Base-by-base conservation (phyloP, 768 basidiomycete species). In the Tulasnella calospora region DNA sequence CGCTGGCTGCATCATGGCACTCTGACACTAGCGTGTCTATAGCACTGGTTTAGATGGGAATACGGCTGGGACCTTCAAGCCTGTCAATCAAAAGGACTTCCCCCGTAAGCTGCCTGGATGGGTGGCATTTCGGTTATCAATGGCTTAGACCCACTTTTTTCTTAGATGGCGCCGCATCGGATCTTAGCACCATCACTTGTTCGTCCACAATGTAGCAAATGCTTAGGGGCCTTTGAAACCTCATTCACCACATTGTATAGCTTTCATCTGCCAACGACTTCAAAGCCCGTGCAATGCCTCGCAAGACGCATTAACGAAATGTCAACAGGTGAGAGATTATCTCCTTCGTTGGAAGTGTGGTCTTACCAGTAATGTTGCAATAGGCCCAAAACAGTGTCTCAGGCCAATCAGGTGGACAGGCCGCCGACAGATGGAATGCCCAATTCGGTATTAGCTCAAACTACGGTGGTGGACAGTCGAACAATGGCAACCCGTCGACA, bases 41-140 rank as follows among this genome's bases (percentile, higher is more conserved):
- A 78, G 77, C 21, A 73, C 35, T 46, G 77, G 77, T 30, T 30
- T 78, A 2, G 77, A 78, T 77, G 77, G 77, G 35, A 75, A 55
- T 21, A 73, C 77, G n/a, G 44, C 78, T 12, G 7, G 9, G 10
- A 70, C 77, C 10, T 78, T 78, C 41, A 35, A 74, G 38, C 77
- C 77, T 17, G 72, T 75, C 30, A 78, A 78, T 40, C 71, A 51
- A 44, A 55, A 41, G n/a, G 77, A 78, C 41, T 78, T 78, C 72
- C 40, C 38, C 27, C 77, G 77, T 78, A 35, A 35, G 77, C 36
- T 17, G 7, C n/a, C 30, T 75, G 41, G 12, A 6, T n/a, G 38
- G 44, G 15, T 1, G 21, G 33, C 10, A 7, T n/a, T 51, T n/a
- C 8, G 44, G 7, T 7, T n/a, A 57, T 30, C 27, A 8, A 9